Evolutionary conservation across 345 rosid genomes (phyloP).

Genomic region (Eucalyptus tenuipes): DNA sequence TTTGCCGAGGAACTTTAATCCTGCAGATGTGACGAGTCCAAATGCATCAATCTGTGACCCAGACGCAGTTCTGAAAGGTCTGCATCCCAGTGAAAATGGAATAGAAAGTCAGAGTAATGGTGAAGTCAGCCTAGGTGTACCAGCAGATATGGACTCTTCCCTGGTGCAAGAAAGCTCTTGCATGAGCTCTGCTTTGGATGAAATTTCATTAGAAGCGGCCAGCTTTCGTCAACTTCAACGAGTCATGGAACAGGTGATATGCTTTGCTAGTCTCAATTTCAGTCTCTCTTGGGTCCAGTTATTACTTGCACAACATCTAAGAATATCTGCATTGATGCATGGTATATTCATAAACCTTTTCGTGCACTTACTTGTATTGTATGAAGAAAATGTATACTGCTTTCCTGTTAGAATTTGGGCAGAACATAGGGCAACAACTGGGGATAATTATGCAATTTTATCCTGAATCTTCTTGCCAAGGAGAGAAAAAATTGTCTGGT

Average conservation of each 20-base stretch:
- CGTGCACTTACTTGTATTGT: not conserved
- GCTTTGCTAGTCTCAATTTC: not conserved
- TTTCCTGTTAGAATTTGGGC: not conserved
- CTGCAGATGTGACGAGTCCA: conserved; percentile 13
- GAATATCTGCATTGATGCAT: not conserved
- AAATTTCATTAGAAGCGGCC: conserved; percentile 60
- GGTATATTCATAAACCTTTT: not conserved
- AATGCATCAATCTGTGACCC: conserved; percentile 19
- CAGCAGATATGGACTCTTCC: conserved; percentile 34
- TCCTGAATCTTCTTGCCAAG: not conserved
- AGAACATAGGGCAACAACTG: not conserved
- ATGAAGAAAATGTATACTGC: not conserved
- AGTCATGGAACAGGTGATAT: conserved; percentile 44
- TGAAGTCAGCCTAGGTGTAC: conserved; percentile 15
- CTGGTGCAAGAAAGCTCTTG: conserved; percentile 47
- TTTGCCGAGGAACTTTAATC: conserved; percentile 13
- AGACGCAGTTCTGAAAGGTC: conserved; percentile 26
- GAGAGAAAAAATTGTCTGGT: not conserved
- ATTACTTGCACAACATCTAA: not conserved
- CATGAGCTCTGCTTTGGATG: conserved; percentile 52
- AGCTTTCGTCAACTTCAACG: conserved; percentile 84
- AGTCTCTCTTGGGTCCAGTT: conserved; percentile 1
- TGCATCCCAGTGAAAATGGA: conserved; percentile 13
- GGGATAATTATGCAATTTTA: not conserved
- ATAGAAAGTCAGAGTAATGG: conserved; percentile 27